Conservation (phyloP, 257 asterid species). For the Lycium barbarum region DNA sequence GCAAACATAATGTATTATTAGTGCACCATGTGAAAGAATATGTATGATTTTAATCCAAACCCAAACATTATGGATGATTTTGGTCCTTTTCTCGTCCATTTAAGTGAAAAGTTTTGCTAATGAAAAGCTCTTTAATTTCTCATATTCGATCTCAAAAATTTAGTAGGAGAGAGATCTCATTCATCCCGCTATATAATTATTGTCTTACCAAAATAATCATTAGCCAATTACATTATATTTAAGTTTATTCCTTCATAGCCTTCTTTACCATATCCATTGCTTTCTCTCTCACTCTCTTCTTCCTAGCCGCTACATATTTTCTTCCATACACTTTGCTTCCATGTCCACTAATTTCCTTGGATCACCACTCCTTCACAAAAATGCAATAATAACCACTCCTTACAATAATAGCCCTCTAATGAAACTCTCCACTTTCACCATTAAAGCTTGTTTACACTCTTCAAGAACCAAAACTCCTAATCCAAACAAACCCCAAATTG, state of each 20-base stretch:
- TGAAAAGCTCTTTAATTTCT: not conserved
- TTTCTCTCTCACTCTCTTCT: constrained; percentile 23
- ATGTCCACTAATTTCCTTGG: constrained; percentile 55
- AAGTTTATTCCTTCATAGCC: not conserved
- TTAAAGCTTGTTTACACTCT: constrained; percentile 66
- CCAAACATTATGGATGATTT: too few relatives aligned
- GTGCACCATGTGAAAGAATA: too few relatives aligned
- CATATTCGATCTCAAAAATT: not conserved
- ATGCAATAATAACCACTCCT: constrained; percentile 23
- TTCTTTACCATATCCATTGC: not conserved
- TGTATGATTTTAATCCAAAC: too few relatives aligned
- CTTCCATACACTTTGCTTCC: constrained; percentile 25
- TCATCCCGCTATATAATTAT: constrained; percentile 34
- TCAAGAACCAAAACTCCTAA: constrained; percentile 55
- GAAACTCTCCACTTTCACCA: constrained; percentile 38
- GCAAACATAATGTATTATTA: too few relatives aligned
- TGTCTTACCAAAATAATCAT: too few relatives aligned
- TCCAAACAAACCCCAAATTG: constrained; percentile 40
- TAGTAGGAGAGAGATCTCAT: not conserved
- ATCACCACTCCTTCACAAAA: constrained; percentile 38
- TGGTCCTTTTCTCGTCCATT: too few relatives aligned
- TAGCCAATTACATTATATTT: too few relatives aligned
- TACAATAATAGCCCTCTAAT: constrained; percentile 4
- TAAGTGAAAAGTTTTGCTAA: not conserved
- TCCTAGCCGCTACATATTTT: constrained; percentile 27